Evolutionary conservation across 257 asterid species (phyloP).

Genomic region (Leptodermis oblonga): DNA sequence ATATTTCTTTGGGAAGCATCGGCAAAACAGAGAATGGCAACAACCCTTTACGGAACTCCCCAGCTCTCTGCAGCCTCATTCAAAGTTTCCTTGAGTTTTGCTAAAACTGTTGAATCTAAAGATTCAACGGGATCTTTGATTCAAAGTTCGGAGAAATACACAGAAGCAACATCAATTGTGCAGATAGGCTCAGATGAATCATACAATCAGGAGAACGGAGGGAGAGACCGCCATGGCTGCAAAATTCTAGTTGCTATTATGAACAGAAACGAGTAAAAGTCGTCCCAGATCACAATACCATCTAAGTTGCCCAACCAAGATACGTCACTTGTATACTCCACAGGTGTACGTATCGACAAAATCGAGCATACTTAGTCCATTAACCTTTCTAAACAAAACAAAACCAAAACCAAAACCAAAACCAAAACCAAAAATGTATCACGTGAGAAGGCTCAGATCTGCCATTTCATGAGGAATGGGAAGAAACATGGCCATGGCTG

Average conservation of each 20-base stretch:
- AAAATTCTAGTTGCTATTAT: conserved; percentile 16
- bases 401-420: no score
- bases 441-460: no score
- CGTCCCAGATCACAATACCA: conserved; percentile 5
- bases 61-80: conserved; percentile 23
- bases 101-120: no score
- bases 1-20: neutral
- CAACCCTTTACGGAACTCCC: conserved; percentile 40
- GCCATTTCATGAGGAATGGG: no score
- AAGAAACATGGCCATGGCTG: no score
- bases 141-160: no score
- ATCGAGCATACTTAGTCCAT: no score
- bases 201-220: neutral
- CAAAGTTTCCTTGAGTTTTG: neutral
- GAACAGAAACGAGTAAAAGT: neutral
- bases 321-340: conserved; percentile 11
- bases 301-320: conserved; percentile 27
- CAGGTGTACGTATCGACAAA: no score
- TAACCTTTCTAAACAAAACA: no score
- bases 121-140: no score
- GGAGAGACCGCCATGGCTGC: conserved; percentile 29
- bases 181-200: conserved; percentile 21
- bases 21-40: conserved; percentile 43
- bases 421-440: no score
- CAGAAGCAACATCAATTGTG: no score